These are phyloP conservation scores for Lomentospora prolificans DNA, from an alignment of 2,329 filamentous ascomycete genomes.

Conservation along the genomic window DNA sequence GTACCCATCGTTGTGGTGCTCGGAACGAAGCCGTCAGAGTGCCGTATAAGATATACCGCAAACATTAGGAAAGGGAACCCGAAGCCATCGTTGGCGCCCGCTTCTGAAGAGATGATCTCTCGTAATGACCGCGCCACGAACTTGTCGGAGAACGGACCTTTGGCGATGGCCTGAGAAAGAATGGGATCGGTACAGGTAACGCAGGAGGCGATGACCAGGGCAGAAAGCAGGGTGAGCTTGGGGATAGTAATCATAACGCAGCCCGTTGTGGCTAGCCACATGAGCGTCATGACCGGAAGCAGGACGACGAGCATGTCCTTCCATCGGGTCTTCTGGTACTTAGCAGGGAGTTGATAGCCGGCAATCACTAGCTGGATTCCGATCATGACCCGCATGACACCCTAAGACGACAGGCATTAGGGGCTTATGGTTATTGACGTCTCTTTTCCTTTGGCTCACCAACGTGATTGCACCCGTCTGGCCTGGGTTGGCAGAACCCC, in stretches of 20 bases:
- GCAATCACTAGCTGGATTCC: constrained; percentile 54
- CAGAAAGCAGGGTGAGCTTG: constrained; percentile 39
- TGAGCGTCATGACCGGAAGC: constrained; percentile 50
- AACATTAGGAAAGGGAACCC: constrained; percentile 53
- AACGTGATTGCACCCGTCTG: constrained; percentile 28
- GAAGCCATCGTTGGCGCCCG: constrained; percentile 52
- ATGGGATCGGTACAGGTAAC: constrained; percentile 54
- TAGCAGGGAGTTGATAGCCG: constrained; percentile 50
- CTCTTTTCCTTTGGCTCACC: too few relatives aligned
- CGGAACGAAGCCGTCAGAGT: constrained; percentile 29
- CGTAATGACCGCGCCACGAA: constrained; percentile 46
- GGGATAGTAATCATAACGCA: constrained; percentile 47
- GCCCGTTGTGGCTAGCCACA: constrained; percentile 48
- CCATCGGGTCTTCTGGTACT: constrained; percentile 38
- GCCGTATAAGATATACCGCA: constrained; percentile 44
- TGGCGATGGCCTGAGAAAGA: constrained; percentile 52
- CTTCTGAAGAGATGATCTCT: constrained; percentile 52
- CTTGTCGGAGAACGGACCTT: constrained; percentile 52
- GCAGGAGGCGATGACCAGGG: constrained; percentile 48
- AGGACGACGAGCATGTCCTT: constrained; percentile 45
- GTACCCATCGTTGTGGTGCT: constrained; percentile 8
- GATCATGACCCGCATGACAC: constrained; percentile 46
- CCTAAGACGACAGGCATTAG: neutral
- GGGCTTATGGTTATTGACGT: too few relatives aligned
- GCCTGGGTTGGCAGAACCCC: constrained; percentile 23